phyloP scores from a whole-genome alignment of 495 filamentous ascomycete species.

The Letharia columbiana region DNA sequence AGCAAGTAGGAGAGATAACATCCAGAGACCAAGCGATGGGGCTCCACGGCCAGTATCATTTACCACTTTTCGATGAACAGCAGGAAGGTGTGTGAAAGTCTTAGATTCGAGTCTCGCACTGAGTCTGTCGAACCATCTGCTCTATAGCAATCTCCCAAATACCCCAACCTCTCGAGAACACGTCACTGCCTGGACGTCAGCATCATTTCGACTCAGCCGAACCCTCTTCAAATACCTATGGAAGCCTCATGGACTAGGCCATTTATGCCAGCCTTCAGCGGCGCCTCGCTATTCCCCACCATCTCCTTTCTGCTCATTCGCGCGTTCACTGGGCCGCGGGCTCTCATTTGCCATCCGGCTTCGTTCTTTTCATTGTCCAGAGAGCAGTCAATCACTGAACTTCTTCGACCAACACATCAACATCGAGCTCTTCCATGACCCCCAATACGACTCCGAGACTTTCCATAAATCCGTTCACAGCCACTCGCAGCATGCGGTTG shows the following conservation, averaged over 20 bases:
- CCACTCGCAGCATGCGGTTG: conserved; percentile 91
- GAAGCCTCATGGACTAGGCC: neutral
- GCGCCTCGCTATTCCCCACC: neutral
- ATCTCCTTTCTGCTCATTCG: neutral
- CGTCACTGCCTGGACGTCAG: neutral
- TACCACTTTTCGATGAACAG: neutral
- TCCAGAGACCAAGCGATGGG: conserved; percentile 7
- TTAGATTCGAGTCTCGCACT: conserved; percentile 1
- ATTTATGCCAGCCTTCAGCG: neutral
- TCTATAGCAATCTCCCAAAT: neutral
- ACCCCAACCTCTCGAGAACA: neutral
- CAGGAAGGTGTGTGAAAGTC: neutral
- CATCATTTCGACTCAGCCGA: neutral
- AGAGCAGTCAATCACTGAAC: neutral
- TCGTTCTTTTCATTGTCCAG: neutral
- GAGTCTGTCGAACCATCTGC: too few species aligned
- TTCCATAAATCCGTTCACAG: conserved; percentile 97
- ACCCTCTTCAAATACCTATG: neutral
- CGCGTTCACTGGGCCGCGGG: neutral
- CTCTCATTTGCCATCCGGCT: neutral
- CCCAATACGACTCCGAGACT: conserved; percentile 73
- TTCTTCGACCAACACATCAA: conserved; percentile 55
- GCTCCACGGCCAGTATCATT: conserved; percentile 3
- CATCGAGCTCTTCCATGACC: conserved; percentile 82
- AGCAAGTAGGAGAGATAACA: neutral